Evolutionary conservation across 2,329 filamentous ascomycete genomes (phyloP), one percentile per base, ranked within the genome.

Genomic region (Dactylellina cionopaga): DNA sequence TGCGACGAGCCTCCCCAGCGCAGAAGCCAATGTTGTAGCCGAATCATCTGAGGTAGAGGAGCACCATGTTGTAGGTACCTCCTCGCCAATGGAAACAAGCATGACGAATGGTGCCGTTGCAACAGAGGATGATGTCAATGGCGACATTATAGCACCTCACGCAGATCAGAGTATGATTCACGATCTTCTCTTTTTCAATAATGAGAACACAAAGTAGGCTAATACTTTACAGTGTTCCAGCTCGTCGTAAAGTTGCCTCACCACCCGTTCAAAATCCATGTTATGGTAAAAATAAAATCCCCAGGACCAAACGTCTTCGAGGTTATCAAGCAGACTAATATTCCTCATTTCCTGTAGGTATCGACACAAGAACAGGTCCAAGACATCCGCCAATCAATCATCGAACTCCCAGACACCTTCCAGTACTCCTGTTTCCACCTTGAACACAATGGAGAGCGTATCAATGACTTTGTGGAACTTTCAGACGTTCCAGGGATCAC

Each of bases 381-480:
- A 82, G 95, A 99, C 84, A 89, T 99, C 77, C 91, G 95, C 76
- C 95, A 98, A 82, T 94, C 93, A 74, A 91, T 99, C 80, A 92
- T 97, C 82, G 95, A 99, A 82, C 86, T 92, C 52, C 95, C 95
- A 3, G 86, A 90, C 71, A 96, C 94, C 55, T 95, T 97, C 83
- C 92, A 96, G 81, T 97, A 97, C 84, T 96, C 95, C 58, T 99
- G 95, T 85, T 99, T 99, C 84, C 95, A 99, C 82, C 88, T 99
- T 78, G 93, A 98, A 83, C 89, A 93, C 83, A 89, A 91, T 70
- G 92, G 92, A 76, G 84, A 91, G 81, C 90, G 91, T 75, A 90
- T 99, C 85, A 98, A 98, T 81, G 95, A 99, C 81, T 98, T 95
- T 78, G 87, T 96, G 70, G 90, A 96, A 80, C 86, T 99, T 74